phyloP scores from a whole-genome alignment of 1,284 basidiomycete genomes.

The Marasmius fiardii region DNA sequence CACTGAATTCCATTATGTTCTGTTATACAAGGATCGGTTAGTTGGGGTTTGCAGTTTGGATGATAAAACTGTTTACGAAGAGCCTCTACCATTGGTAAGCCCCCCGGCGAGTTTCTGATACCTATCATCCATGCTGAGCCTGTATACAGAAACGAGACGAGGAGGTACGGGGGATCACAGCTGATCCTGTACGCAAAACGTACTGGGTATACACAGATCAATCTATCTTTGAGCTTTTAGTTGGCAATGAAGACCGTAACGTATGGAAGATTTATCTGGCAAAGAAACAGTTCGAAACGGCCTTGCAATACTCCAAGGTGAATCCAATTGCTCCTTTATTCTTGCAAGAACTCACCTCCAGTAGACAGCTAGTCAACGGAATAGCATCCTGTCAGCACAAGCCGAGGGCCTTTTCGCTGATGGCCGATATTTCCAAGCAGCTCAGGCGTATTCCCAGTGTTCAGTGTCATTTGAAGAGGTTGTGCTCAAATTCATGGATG shows the following conservation, averaged over 20 bases:
- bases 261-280: conserved; percentile 93
- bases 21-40: conserved; percentile 82
- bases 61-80: conserved; percentile 83
- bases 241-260: conserved; percentile 88
- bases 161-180: conserved; percentile 66
- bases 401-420: conserved; percentile 83
- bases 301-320: conserved; percentile 83
- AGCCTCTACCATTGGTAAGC: conserved; percentile 74
- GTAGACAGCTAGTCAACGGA: conserved; percentile 82
- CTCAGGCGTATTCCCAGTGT: conserved; percentile 88
- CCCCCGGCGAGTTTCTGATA: not conserved
- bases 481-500: conserved; percentile 86
- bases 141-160: conserved; percentile 65
- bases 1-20: conserved; percentile 91
- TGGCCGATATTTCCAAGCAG: conserved; percentile 86
- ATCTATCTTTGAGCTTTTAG: conserved; percentile 86
- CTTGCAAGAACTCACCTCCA: not conserved
- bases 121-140: not conserved
- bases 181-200: conserved; percentile 85
- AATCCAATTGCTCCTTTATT: conserved; percentile 14
- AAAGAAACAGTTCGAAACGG: conserved; percentile 73
- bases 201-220: conserved; percentile 95
- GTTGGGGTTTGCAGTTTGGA: conserved; percentile 80
- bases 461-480: conserved; percentile 93
- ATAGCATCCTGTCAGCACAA: conserved; percentile 82